Percentiles rank a stretch among this genome's conserved stretches.
phyloP scores from a whole-genome alignment of 2,329 filamentous ascomycete genomes.

The Davidsoniella neocaledoniae region DNA sequence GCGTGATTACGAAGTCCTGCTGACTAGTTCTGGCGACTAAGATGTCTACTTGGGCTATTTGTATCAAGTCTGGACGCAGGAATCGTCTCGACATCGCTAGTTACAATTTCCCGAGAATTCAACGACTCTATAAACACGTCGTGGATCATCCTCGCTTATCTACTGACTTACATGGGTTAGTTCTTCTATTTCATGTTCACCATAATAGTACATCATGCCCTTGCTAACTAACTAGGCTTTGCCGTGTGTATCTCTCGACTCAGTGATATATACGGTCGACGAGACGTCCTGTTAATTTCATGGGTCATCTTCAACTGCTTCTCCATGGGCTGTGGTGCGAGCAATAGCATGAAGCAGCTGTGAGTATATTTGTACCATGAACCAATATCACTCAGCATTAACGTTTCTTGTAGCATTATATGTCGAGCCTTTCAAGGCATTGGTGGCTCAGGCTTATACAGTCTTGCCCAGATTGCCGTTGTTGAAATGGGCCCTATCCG shows the following conservation, averaged over 20 bases:
- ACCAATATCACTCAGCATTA: too few relatives aligned
- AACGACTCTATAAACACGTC: conserved; percentile 33
- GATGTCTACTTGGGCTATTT: conserved; percentile 30
- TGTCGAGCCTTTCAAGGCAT: conserved; percentile 43
- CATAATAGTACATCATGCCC: neutral
- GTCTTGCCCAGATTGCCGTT: conserved; percentile 38
- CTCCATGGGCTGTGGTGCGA: conserved; percentile 35
- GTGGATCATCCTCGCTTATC: conserved; percentile 39
- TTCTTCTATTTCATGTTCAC: neutral
- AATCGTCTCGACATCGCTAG: conserved; percentile 39
- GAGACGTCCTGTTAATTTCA: conserved; percentile 30
- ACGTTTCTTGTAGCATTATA: conserved; percentile 28
- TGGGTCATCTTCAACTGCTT: conserved; percentile 40
- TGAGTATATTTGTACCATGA: conserved; percentile 17
- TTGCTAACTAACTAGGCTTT: conserved; percentile 25
- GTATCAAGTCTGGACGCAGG: conserved; percentile 42
- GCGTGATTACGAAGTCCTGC: too few relatives aligned
- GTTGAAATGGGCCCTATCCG: conserved; percentile 38
- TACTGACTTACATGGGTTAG: conserved; percentile 39
- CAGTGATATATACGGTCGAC: conserved; percentile 42
- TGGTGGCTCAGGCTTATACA: conserved; percentile 45
- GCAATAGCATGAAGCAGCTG: conserved; percentile 34
- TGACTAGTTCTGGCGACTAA: conserved; percentile 17
- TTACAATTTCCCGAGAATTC: conserved; percentile 37
- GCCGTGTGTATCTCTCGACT: conserved; percentile 40